A percentile compares a stretch with the other conserved stretches of the same genome.
Evolutionary conservation across 1,284 basidiomycete species (phyloP).

Genomic region (Moniliophthora roreri): DNA sequence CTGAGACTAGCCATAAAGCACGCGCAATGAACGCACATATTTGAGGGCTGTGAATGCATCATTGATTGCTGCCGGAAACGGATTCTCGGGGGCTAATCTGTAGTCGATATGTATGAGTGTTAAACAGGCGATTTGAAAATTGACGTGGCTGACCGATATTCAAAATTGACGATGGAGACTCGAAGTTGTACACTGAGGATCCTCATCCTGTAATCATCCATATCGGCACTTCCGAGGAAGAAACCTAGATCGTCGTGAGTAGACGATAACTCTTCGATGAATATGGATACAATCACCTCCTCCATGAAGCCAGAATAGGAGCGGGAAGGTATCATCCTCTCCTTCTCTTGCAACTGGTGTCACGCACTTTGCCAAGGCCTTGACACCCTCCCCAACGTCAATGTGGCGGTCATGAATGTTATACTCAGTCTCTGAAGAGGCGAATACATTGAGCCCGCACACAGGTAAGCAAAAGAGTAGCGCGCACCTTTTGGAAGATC

Average conservation of each 20-base stretch:
- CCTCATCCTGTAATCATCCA: background rate
- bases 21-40: background rate
- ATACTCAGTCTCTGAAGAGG: background rate
- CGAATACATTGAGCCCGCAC: background rate
- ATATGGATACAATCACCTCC: background rate
- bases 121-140: no score
- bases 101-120: no score
- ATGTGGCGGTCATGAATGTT: background rate
- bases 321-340: slow-evolving; percentile 1
- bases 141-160: background rate
- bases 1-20: background rate
- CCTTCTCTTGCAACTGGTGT: background rate
- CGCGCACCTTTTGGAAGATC: background rate
- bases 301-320: slow-evolving; percentile 1
- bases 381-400: background rate
- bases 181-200: background rate
- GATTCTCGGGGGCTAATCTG: background rate
- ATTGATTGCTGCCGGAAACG: background rate
- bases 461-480: background rate
- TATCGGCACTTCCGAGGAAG: background rate
- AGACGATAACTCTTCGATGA: background rate
- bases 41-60: background rate
- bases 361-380: background rate
- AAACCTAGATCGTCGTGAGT: background rate
- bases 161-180: background rate